Base-by-base conservation (phyloP, 768 basidiomycete species). In the Crepidotus variabilis region DNA sequence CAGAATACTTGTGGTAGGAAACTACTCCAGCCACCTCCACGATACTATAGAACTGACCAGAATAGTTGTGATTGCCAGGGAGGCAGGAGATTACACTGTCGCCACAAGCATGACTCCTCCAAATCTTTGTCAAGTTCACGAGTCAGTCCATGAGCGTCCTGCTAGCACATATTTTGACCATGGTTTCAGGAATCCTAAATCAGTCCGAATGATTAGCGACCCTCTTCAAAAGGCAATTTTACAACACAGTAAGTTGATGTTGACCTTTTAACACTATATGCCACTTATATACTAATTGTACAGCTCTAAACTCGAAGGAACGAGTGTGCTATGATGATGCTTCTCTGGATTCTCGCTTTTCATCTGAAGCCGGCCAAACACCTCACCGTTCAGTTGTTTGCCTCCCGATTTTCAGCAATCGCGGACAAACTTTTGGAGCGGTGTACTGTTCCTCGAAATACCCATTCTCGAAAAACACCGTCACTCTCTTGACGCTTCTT, bases 381-480 rank as follows among this genome's bases (percentile, higher is more conserved):
- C 66, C 67, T 7, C 75, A 84, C 64, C 77, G 83, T 43, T 85
- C 85, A 22, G 81, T 87, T 13, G 76, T 88, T 23, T 88, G 87
- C 65, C 69, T 88, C 6, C 87, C 87, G 0, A 86, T 88, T 50
- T 85, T 86, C 66, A 85, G 87, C 64, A 88, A 88, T 61, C 80
- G 87, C 22, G 85, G 85, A 7, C 87, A 90, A 65, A 88, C 86
- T 1, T 88, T 87, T 65, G 87, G 87, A 20, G 85, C 83, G 20
- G 76, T 87, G 34, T 90, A 86, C 61, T 72, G 87, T 34, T 82
- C 84, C 6, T 85, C 86, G 1, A 83, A 78, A 72, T 82, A 84
- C 60, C 73, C 85, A 0, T 88, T 88, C 65, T 79, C 84, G 0
- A 77, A 76, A 55, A 83, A 81, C 60, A 82, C 77, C 0, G 74